Evolutionary conservation across 371 early-diverging fungal species (phyloP), one percentile per base, ranked within the genome.

Genomic region (Basidiobolus meristosporus): DNA sequence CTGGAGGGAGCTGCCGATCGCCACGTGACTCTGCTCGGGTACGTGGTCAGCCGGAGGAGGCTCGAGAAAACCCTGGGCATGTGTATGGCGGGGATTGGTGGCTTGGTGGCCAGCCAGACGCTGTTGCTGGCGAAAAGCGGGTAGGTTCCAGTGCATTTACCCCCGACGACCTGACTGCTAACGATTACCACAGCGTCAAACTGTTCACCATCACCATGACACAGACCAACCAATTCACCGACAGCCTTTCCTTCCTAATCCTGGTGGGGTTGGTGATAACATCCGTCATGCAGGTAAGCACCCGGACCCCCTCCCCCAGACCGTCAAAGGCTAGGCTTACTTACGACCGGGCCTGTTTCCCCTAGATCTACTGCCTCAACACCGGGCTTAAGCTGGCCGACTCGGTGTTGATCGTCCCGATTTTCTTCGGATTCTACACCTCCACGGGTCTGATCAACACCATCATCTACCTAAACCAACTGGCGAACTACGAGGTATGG

Each of bases 371-470:
- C 43, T 77, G 78, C 39, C 51, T 77, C 19, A 77, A 74, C 48
- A 65, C 69, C 9, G 78, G 68, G 9, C 48, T 77, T 1, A 73
- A 73, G 42, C 42, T 73, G 10, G 71, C 69, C 22, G 60, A 68
- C 21, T 68, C 73, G 4, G 78, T 77, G 0, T 59, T 74, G 16
- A 73, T 75, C 1, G 78, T 74, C 0, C 78, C 78, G n/a, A 66
- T 70, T 0, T 77, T 77, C 41, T 74, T 69, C 44, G 74, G 73
- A 26, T 67, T 68, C 15, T 77, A 74, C 42, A 72, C 73, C 6
- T 65, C 73, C 0, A 52, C 74, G 18, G 70, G 73, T 1, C 48
- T 77, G 11, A 59, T 73, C 23, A 77, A 77, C 44, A 65, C 74
- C 2, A 68, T 68, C 40, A 67, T 77, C 23, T 77, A 74, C 44